These are phyloP conservation scores for Coniochaeta prunicola DNA, from an alignment of 2,329 filamentous ascomycete genomes.

Conservation along the genomic window DNA sequence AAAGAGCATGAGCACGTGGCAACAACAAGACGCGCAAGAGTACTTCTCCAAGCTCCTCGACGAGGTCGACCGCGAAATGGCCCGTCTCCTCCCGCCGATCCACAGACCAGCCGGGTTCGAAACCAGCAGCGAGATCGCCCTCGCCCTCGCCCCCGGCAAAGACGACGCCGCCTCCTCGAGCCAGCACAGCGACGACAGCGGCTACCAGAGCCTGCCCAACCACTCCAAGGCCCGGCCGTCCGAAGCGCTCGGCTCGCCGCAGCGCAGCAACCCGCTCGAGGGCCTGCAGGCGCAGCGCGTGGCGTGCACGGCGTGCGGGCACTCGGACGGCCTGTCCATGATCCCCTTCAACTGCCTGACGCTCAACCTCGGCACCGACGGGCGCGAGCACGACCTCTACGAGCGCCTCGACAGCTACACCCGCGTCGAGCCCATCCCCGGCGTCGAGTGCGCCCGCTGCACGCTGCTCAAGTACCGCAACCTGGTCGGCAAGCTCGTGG, in stretches of 20 bases:
- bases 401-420: conserved; percentile 82
- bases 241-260: conserved; percentile 15
- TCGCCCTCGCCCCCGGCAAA: conserved; percentile 14
- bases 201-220: conserved; percentile 40
- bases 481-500: conserved; percentile 39
- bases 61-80: conserved; percentile 72
- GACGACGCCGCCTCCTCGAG: conserved; percentile 38
- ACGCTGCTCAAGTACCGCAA: conserved; percentile 58
- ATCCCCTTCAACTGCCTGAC: conserved; percentile 94
- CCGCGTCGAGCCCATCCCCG: conserved; percentile 75
- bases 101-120: conserved; percentile 32
- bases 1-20: conserved; percentile 90
- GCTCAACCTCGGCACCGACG: conserved; percentile 63
- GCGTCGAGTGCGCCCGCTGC: conserved; percentile 87
- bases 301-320: conserved; percentile 76
- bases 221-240: conserved; percentile 28
- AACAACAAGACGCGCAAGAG: conserved; percentile 96
- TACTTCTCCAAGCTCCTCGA: conserved; percentile 90
- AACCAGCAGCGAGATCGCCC: too few species aligned
- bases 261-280: conserved; percentile 70
- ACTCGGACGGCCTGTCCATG: conserved; percentile 80
- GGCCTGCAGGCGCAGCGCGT: conserved; percentile 84
- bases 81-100: conserved; percentile 34
- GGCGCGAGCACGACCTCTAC: conserved; percentile 59
- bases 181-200: conserved; percentile 49